Base-by-base conservation (phyloP, 2,329 filamentous ascomycete genomes). In the Colletotrichum caudatum region DNA sequence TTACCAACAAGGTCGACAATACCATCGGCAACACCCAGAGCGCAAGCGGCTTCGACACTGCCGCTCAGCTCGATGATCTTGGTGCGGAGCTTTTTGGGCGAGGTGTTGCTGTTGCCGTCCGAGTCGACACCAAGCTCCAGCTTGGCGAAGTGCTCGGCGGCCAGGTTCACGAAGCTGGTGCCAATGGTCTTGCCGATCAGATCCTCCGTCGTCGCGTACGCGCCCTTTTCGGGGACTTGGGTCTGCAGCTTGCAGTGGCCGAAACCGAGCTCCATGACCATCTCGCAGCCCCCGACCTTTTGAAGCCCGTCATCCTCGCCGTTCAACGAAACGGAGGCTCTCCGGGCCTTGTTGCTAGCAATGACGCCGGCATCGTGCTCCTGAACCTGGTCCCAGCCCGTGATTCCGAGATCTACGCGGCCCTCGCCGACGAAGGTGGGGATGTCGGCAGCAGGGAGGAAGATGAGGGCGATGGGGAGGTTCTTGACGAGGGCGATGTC, bases 401-500 rank as follows among this genome's bases (percentile, higher is more conserved):
- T 98, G 80, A 99, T 99, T 74, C 96, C 96, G 20, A 99, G 87
- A 79, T 97, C 95, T 59, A 97, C 94, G 74, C 92, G 92, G 70
- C 96, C 96, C 83, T 98, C 95, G 69, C 95, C 95, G 59, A 99
- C 95, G 79, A 98, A 98, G 50, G 94, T 97, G 6, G 96, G 96
- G 79, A 99, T 99, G 81, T 99, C 96, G 76, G 94, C 95, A 48
- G 95, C 96, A 39, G 96, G 96, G 35, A 99, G 92, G 86, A 99
- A 99, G 79, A 99, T 91, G 72, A 99, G 93, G 20, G 96, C 96
- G 77, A 99, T 94, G 46, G 93, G 94, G 37, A 96, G 90, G 84
- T 99, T 99, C 87, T 98, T 97, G 80, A 98, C 96, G 35, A 99
- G 91, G 20, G 96, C 96, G 79, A 99, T 98, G 82, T 99, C 96